Conservation (phyloP, 2,329 filamentous ascomycete genomes). For the Aschersonia sp. region DNA sequence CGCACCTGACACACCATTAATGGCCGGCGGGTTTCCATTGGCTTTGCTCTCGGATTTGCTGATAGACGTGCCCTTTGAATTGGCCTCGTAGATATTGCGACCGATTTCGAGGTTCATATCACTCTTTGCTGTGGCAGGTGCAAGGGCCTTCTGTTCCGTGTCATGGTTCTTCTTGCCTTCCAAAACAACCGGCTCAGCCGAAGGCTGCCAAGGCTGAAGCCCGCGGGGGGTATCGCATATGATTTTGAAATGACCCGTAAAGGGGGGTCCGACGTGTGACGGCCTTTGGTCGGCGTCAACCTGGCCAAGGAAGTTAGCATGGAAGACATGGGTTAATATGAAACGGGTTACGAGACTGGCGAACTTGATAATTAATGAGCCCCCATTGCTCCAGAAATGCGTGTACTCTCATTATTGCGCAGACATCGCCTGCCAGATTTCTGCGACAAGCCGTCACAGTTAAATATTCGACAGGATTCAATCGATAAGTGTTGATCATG, state of each 20-base stretch:
- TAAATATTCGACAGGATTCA: conserved; percentile 91
- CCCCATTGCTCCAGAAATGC: conserved; percentile 98
- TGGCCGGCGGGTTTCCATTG: conserved; percentile 56
- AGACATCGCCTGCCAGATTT: conserved; percentile 93
- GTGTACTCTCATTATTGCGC: conserved; percentile 97
- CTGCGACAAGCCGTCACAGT: conserved; percentile 92
- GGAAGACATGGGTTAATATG: too few relatives aligned
- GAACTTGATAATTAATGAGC: conserved; percentile 94
- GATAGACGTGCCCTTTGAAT: conserved; percentile 62
- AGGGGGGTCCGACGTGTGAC: conserved; percentile 89
- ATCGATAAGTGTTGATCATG: conserved; percentile 97
- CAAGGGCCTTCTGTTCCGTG: conserved; percentile 61
- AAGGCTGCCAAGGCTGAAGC: conserved; percentile 88
- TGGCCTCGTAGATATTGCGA: conserved; percentile 89
- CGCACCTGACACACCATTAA: conserved; percentile 47
- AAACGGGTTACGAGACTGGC: neutral
- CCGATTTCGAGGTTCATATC: conserved; percentile 87
- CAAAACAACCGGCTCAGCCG: conserved; percentile 55
- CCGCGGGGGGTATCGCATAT: conserved; percentile 92
- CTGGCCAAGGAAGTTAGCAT: conserved; percentile 29
- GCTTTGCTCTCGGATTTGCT: conserved; percentile 56
- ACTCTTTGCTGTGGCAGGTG: conserved; percentile 52
- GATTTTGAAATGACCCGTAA: conserved; percentile 93
- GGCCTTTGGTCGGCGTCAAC: conserved; percentile 92
- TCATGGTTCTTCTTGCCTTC: conserved; percentile 45